Conservation (phyloP, 352 stramenopile genomes). For the Albugo laibachii region DNA sequence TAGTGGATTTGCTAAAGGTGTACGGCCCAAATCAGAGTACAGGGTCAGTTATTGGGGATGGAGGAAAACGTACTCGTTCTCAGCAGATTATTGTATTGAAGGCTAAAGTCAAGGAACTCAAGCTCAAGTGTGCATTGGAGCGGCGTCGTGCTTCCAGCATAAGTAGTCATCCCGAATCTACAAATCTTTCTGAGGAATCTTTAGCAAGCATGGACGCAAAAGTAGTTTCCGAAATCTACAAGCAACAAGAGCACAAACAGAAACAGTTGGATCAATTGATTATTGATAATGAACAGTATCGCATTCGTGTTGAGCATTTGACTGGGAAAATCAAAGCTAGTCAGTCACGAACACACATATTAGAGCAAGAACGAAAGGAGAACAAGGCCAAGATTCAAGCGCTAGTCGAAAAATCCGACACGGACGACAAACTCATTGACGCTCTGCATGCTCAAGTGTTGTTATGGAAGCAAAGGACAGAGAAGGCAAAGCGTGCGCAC, state of each 20-base stretch:
- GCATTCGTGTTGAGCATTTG: slow-evolving; percentile 28
- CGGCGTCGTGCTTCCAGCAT: not conserved
- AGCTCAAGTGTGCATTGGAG: slow-evolving; percentile 6
- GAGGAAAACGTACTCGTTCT: slow-evolving; percentile 29
- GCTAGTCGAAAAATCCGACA: slow-evolving; percentile 58
- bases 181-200: not conserved
- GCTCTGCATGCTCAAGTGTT: slow-evolving; percentile 49
- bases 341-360: slow-evolving; percentile 36
- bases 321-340: slow-evolving; percentile 39
- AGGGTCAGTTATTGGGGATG: slow-evolving; percentile 7
- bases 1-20: slow-evolving; percentile 26
- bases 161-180: not conserved
- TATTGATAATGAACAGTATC: slow-evolving; percentile 29
- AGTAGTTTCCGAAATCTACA: slow-evolving; percentile 33
- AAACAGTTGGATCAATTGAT: slow-evolving; percentile 37
- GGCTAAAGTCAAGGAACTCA: slow-evolving; percentile 57
- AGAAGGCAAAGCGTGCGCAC: slow-evolving; percentile 16
- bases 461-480: slow-evolving; percentile 27
- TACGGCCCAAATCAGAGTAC: not conserved
- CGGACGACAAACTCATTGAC: slow-evolving; percentile 60
- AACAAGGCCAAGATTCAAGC: slow-evolving; percentile 40
- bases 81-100: slow-evolving; percentile 77
- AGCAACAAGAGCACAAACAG: slow-evolving; percentile 35
- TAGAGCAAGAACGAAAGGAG: slow-evolving; percentile 59
- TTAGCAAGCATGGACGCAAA: slow-evolving; percentile 22